Evolutionary conservation across 2,329 filamentous ascomycete genomes (phyloP).

Genomic region (Epichloe hybrida): DNA sequence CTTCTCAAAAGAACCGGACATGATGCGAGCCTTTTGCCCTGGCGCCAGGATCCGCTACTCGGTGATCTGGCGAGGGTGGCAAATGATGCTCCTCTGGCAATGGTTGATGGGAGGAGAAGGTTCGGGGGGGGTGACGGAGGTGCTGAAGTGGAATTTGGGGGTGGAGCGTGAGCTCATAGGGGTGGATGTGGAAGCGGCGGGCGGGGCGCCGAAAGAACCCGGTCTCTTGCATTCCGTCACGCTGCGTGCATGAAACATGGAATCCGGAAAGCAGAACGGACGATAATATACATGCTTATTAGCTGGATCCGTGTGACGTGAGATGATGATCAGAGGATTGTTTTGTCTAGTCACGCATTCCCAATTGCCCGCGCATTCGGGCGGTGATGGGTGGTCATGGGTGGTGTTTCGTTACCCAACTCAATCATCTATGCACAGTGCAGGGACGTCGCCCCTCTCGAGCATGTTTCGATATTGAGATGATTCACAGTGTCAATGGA

Average conservation of each 20-base stretch:
- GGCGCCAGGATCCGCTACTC: background rate
- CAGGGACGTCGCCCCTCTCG: too few relatives aligned
- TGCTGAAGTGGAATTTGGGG: background rate
- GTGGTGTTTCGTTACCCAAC: too few relatives aligned
- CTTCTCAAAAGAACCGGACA: constrained; percentile 93
- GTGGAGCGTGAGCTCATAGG: background rate
- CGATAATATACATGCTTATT: background rate
- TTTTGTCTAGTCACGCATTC: too few relatives aligned
- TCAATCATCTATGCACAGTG: too few relatives aligned
- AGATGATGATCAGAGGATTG: too few relatives aligned
- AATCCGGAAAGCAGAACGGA: background rate
- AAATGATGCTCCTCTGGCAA: background rate
- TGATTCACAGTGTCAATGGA: too few relatives aligned
- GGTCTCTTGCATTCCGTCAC: background rate
- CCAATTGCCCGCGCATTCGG: too few relatives aligned
- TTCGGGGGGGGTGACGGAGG: background rate
- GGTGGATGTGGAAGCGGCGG: background rate
- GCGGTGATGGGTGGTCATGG: too few relatives aligned
- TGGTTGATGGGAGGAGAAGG: constrained; percentile 1
- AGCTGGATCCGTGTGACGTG: background rate
- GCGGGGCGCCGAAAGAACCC: background rate
- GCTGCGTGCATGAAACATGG: background rate
- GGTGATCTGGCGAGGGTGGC: background rate
- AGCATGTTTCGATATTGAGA: too few relatives aligned
- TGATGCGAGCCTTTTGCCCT: constrained; percentile 21